Conservation (phyloP, 495 filamentous ascomycete species). For the Aspergillus bertholletiae region DNA sequence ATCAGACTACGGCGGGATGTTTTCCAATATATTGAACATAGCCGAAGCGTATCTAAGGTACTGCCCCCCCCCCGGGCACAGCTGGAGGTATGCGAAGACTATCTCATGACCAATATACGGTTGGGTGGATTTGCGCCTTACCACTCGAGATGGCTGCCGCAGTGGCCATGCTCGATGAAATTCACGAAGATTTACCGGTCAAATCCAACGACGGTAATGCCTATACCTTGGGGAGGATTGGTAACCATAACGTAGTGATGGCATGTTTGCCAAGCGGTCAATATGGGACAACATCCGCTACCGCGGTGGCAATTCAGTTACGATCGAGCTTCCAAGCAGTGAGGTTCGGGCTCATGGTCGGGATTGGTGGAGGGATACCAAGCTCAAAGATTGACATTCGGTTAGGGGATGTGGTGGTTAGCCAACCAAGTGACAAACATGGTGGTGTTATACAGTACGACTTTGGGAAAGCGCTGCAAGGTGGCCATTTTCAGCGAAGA, state of each 20-base stretch:
- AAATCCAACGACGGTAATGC: constrained; percentile 10
- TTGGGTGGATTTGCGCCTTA: constrained; percentile 50
- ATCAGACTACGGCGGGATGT: no score
- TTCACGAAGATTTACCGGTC: neutral
- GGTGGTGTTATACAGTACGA: constrained; percentile 22
- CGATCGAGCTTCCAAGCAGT: constrained; percentile 32
- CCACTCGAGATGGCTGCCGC: constrained; percentile 34
- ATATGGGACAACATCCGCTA: constrained; percentile 29
- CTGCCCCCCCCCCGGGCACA: no score
- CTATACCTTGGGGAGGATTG: constrained; percentile 32
- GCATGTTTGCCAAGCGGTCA: constrained; percentile 26
- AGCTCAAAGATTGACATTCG: constrained; percentile 23
- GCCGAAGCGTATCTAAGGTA: no score
- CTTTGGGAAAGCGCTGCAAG: constrained; percentile 11
- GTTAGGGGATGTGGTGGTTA: constrained; percentile 42
- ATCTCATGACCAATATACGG: constrained; percentile 22
- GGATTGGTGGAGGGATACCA: constrained; percentile 42
- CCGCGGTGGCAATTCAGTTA: constrained; percentile 29
- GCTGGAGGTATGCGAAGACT: no score
- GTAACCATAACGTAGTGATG: constrained; percentile 35
- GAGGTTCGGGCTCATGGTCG: constrained; percentile 43
- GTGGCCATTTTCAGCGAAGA: constrained; percentile 3
- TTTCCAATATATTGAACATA: no score
- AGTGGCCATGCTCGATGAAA: constrained; percentile 31
- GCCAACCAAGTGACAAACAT: constrained; percentile 8